Conservation (phyloP, 2,329 filamentous ascomycete species). For the Colletotrichum kahawae region DNA sequence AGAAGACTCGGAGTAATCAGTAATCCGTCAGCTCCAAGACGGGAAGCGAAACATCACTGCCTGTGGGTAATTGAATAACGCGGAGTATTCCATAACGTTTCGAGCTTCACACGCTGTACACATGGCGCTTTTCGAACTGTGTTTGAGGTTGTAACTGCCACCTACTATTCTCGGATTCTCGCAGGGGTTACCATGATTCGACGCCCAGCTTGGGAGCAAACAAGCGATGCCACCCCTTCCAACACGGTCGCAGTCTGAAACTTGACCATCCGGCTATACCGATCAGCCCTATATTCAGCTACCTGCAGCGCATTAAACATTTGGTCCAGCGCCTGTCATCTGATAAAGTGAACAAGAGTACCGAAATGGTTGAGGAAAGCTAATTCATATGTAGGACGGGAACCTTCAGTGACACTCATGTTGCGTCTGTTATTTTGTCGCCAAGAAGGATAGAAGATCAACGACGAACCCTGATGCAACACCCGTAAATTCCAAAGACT, state of each 20-base stretch:
- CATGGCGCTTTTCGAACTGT: not conserved
- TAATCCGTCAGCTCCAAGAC: not conserved
- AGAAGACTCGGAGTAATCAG: not conserved
- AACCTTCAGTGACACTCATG: not conserved
- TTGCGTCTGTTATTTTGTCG: not conserved
- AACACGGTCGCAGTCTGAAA: not conserved
- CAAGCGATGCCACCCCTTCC: not conserved
- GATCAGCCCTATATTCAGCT: not conserved
- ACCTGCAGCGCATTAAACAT: not conserved
- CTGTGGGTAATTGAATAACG: not conserved
- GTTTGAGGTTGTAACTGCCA: not conserved
- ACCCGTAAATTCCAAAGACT: not conserved
- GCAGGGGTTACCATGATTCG: not conserved
- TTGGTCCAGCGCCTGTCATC: not conserved
- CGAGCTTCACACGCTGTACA: not conserved
- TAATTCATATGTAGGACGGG: not conserved
- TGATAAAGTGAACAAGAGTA: not conserved
- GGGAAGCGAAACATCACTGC: not conserved
- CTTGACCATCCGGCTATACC: not conserved
- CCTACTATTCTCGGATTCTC: not conserved
- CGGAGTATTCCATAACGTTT: not conserved
- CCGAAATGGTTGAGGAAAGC: not conserved
- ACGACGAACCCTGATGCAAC: not conserved
- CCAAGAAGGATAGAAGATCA: not conserved
- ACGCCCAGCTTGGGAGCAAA: not conserved